Evolutionary conservation across 2,329 filamentous ascomycete genomes (phyloP).

Genomic region (Venturia pyrina): DNA sequence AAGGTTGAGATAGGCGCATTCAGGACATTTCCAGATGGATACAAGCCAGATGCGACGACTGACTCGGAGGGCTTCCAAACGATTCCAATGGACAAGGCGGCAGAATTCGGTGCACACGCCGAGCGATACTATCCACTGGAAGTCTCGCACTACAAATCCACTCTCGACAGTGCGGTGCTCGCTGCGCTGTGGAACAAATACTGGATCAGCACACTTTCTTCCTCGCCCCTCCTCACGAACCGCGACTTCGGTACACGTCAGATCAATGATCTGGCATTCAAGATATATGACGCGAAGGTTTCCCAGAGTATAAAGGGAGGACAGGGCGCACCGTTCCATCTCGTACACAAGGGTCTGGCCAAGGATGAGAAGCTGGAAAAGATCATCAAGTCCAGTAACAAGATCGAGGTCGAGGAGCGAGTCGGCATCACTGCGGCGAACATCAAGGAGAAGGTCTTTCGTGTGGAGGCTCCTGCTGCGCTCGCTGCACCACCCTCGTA

Average conservation of each 20-base stretch:
- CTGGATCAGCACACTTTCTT: constrained; percentile 92
- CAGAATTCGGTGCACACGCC: constrained; percentile 90
- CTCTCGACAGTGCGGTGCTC: constrained; percentile 75
- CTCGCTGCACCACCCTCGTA: not conserved
- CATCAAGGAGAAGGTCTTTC: constrained; percentile 54
- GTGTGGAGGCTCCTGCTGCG: not conserved
- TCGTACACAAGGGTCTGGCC: constrained; percentile 17
- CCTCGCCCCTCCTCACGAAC: constrained; percentile 82
- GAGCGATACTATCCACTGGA: constrained; percentile 85
- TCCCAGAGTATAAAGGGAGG: constrained; percentile 24
- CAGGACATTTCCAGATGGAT: constrained; percentile 71
- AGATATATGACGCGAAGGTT: constrained; percentile 58
- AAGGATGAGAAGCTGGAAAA: constrained; percentile 45
- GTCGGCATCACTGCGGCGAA: constrained; percentile 53
- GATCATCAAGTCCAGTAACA: constrained; percentile 49
- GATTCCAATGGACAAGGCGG: constrained; percentile 85
- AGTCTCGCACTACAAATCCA: constrained; percentile 89
- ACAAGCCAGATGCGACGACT: constrained; percentile 42
- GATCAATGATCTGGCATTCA: constrained; percentile 76
- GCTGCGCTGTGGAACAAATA: constrained; percentile 97
- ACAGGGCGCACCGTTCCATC: constrained; percentile 15
- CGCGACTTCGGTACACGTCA: constrained; percentile 89
- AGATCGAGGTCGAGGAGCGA: constrained; percentile 52
- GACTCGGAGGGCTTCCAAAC: constrained; percentile 54
- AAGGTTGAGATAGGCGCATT: constrained; percentile 98